These are phyloP conservation scores for Hypoxylon subgilvum DNA, from an alignment of 495 filamentous ascomycete genomes.

Conservation along the genomic window DNA sequence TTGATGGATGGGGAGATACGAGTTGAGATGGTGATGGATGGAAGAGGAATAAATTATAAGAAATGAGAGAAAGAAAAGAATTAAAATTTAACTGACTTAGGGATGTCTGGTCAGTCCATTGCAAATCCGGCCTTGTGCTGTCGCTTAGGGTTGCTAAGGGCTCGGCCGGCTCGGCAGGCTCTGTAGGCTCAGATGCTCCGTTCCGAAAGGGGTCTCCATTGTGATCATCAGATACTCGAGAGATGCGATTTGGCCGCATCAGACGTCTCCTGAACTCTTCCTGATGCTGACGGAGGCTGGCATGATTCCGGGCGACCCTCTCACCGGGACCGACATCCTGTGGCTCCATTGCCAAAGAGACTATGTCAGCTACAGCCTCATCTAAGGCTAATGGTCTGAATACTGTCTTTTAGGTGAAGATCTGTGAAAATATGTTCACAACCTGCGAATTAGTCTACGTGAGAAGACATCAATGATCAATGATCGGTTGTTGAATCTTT, in stretches of 20 bases:
- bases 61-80: background rate
- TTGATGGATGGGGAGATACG: background rate
- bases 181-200: background rate
- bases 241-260: conserved; percentile 20
- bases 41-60: background rate
- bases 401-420: background rate
- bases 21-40: background rate
- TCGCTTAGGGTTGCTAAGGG: conserved; percentile 1
- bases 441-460: background rate
- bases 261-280: conserved; percentile 38
- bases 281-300: conserved; percentile 35
- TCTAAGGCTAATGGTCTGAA: background rate
- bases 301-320: conserved; percentile 14
- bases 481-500: too few relatives aligned
- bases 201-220: conserved; percentile 7
- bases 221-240: conserved; percentile 4
- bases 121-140: conserved; percentile 8
- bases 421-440: background rate
- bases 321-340: conserved; percentile 19
- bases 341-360: conserved; percentile 24
- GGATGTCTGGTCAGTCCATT: conserved; percentile 28
- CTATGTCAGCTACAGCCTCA: background rate
- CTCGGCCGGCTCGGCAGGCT: conserved; percentile 8
- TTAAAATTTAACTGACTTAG: conserved; percentile 23
- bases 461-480: conserved; percentile 2